Evolutionary conservation across 108 stramenopile species (phyloP).

Genomic region (Aurantiochytrium sp.): DNA sequence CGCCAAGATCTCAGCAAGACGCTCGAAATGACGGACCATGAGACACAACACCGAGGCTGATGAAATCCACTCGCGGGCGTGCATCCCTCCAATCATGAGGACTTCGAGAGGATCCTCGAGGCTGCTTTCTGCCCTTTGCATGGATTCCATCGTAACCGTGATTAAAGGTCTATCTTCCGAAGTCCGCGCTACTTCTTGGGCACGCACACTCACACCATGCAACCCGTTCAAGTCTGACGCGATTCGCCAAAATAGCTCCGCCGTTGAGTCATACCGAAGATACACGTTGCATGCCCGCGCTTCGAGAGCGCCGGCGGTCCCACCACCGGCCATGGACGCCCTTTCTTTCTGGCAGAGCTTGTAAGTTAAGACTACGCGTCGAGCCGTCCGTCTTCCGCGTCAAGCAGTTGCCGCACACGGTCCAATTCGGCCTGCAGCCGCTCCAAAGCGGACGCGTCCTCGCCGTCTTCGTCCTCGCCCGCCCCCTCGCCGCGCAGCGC

Average conservation of each 20-base stretch:
- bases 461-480: neutral
- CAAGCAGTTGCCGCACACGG: neutral
- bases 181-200: neutral
- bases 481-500: neutral
- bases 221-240: neutral
- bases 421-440: neutral
- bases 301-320: neutral
- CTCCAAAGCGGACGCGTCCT: neutral
- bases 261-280: neutral
- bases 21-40: neutral
- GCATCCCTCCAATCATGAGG: neutral
- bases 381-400: too few relatives aligned
- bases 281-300: neutral
- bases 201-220: neutral
- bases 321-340: neutral
- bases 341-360: too few relatives aligned
- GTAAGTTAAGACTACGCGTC: too few relatives aligned
- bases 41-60: neutral
- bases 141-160: neutral
- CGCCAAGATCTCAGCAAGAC: neutral
- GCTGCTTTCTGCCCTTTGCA: too few relatives aligned
- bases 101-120: neutral
- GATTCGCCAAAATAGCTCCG: neutral
- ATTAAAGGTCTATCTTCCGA: neutral
- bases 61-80: neutral